phyloP scores from a whole-genome alignment of 306 rosid genomes.

The Amphicarpaea edgeworthii region DNA sequence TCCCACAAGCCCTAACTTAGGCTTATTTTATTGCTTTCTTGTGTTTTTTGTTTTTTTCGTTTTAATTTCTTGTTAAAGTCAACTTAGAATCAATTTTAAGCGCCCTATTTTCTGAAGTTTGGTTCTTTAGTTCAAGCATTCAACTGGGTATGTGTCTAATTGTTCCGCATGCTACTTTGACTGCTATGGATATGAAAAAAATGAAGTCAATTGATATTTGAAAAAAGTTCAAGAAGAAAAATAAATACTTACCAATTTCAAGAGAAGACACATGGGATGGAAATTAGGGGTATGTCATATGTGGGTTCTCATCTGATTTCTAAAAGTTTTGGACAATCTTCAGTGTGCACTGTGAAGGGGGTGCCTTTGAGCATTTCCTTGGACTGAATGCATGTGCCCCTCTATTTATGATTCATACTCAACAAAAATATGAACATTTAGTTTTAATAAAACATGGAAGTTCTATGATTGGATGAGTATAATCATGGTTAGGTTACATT shows the following conservation, averaged over 20 bases:
- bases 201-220: neutral
- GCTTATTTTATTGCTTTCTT: neutral
- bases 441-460: neutral
- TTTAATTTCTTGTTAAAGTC: slow-evolving; percentile 8
- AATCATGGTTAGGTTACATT: slow-evolving; percentile 12
- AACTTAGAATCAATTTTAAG: slow-evolving; percentile 14
- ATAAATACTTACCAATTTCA: neutral
- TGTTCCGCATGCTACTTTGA: slow-evolving; percentile 1
- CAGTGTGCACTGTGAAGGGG: neutral
- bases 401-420: neutral
- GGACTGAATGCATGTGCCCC: slow-evolving; percentile 17
- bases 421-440: neutral
- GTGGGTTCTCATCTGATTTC: neutral
- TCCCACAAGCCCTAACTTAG: slow-evolving; percentile 32
- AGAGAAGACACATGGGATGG: neutral
- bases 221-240: neutral
- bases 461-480: neutral
- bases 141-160: slow-evolving; percentile 39
- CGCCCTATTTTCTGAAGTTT: slow-evolving; percentile 11
- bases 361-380: slow-evolving; percentile 9
- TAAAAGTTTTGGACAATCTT: neutral
- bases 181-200: neutral
- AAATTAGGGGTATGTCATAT: neutral
- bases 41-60: neutral
- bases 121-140: slow-evolving; percentile 24